Base-by-base conservation (phyloP, 2,329 filamentous ascomycete genomes). In the Gliomastix tumulicola region DNA sequence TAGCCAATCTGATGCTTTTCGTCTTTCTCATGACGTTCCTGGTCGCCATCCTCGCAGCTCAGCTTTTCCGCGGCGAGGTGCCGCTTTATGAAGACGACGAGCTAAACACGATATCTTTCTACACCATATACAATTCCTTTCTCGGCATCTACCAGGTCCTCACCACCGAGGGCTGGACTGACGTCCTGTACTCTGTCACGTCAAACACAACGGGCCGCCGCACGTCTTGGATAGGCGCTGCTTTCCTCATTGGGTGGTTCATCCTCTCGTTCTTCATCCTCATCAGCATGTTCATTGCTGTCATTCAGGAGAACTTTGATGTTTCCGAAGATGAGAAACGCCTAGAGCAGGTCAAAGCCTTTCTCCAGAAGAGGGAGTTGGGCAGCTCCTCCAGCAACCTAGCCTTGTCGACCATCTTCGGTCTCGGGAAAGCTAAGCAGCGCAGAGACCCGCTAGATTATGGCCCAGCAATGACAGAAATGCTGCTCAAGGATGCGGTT, bases 251-350 rank as follows among this genome's bases (percentile, higher is more conserved):
- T 44, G 74, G 89, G 47, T 98, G 92, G 92, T 97, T 95, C 60
- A 92, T 95, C 39, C 73, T 98, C 30, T 76, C 88, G 6, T 96
- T 94, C 59, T 90, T 97, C 56, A 94, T 98, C 63, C 76, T 97
- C 43, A 66, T 98, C 66, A 98, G 97, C 55, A 98, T 98, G 92
- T 98, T 98, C 69, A 97, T 98, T 85, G 92, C 92, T 70, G 92
- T 98, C 64, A 98, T 98, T 46, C 92, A 98, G 59, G 92, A 98
- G 56, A 98, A 95, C 53, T 98, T 98, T 56, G 92, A 98, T 62
- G 88, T 98, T 19, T 94, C 89, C 4, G 92, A 98, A 57, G 94
- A 98, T 55, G 89, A 97, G 58, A 98, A 98, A 63, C 88, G 94
- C 16, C 65, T 97, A 43, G 88, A 97, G 56, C 94, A 98, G 62